Evolutionary conservation across 2,329 filamentous ascomycete species (phyloP).

Genomic region (Claviceps lovelessii): DNA sequence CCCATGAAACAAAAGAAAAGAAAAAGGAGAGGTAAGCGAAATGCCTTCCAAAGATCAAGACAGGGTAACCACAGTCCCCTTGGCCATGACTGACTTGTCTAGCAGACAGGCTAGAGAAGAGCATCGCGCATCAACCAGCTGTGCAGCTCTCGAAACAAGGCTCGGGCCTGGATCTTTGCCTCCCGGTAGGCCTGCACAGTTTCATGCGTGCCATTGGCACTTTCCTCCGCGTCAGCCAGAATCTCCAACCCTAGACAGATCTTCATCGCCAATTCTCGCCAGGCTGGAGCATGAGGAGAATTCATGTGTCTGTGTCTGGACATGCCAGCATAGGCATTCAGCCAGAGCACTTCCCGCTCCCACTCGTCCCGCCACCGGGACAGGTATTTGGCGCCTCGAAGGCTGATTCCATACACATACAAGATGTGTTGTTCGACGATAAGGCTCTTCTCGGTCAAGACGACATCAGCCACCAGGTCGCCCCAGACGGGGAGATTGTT

Average conservation of each 20-base stretch:
- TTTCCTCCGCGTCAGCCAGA: conserved; percentile 4
- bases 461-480: background rate
- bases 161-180: background rate
- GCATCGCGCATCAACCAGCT: background rate
- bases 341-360: conserved; percentile 6
- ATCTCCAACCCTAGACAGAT: background rate
- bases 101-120: background rate
- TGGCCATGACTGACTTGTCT: background rate
- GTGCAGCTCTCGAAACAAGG: background rate
- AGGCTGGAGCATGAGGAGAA: background rate
- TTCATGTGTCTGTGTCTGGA: background rate
- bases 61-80: no score
- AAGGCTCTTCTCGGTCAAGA: background rate
- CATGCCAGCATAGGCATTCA: conserved; percentile 11
- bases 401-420: conserved; percentile 7
- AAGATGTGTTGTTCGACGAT: background rate
- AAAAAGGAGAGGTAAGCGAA: no score
- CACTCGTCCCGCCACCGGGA: background rate
- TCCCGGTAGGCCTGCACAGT: background rate
- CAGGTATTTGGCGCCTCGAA: conserved; percentile 3
- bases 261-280: background rate
- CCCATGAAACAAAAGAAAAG: no score
- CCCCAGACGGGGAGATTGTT: background rate
- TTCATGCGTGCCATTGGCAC: conserved; percentile 3
- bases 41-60: no score